Evolutionary conservation across 164 flowering plant species (phyloP).

Genomic region (Dillenia turbinata): DNA sequence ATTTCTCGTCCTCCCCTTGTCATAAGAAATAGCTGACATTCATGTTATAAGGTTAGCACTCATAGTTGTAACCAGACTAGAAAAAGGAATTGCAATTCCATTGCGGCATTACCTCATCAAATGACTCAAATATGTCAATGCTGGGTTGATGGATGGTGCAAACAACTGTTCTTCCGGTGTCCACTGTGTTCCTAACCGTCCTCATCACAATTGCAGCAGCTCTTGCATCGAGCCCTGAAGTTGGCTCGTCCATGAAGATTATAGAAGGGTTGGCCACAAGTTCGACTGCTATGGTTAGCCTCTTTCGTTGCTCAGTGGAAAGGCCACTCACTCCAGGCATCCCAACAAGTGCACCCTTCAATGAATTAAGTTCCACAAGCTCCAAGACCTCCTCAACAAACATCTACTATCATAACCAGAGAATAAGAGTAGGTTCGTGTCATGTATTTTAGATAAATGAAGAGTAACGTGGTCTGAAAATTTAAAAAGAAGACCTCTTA

Average conservation of each 20-base stretch:
- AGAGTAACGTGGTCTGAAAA: too few relatives aligned
- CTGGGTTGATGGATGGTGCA: conserved; percentile 39
- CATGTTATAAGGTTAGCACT: not conserved
- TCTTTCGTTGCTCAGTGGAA: conserved; percentile 33
- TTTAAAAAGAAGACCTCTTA: too few relatives aligned
- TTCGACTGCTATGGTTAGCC: conserved; percentile 32
- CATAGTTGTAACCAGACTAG: too few relatives aligned
- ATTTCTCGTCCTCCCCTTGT: conserved; percentile 61
- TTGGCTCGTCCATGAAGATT: conserved; percentile 39
- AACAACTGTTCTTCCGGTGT: conserved; percentile 35
- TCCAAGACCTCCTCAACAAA: conserved; percentile 32
- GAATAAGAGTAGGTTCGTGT: not conserved
- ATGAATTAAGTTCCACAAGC: conserved; percentile 27
- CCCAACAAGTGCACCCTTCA: conserved; percentile 32
- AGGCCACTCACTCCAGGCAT: conserved; percentile 35
- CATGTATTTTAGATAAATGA: too few relatives aligned
- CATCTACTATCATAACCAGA: conserved; percentile 13
- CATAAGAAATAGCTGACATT: conserved; percentile 45
- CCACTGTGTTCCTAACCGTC: conserved; percentile 30
- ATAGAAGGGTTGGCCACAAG: conserved; percentile 34
- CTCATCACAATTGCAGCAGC: conserved; percentile 39
- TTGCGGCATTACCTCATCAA: conserved; percentile 26
- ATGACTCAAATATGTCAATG: conserved; percentile 28
- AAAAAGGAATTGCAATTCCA: too few relatives aligned
- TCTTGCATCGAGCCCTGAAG: conserved; percentile 36